phyloP scores from a whole-genome alignment of 805 yeast species.

The Nakazawaea ambrosiae region DNA sequence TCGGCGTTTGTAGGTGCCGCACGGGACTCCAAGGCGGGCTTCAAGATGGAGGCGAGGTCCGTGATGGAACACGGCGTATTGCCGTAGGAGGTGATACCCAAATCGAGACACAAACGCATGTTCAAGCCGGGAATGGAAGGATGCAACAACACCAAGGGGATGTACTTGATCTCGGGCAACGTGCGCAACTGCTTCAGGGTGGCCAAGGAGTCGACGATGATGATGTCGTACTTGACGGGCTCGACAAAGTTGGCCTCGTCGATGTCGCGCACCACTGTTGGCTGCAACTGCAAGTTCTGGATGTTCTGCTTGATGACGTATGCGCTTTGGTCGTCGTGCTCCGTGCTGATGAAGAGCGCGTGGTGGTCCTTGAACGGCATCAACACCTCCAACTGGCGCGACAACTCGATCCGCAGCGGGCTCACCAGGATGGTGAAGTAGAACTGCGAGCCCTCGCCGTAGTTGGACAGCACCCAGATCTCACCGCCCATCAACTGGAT shows the following conservation, averaged over 20 bases:
- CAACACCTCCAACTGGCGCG: slow-evolving; percentile 60
- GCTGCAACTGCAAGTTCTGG: slow-evolving; percentile 49
- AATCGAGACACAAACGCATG: slow-evolving; percentile 74
- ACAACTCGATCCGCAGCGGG: slow-evolving; percentile 56
- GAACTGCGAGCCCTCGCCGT: slow-evolving; percentile 78
- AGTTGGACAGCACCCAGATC: slow-evolving; percentile 81
- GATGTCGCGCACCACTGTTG: slow-evolving; percentile 50
- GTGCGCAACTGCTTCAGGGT: slow-evolving; percentile 63
- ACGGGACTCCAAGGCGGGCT: slow-evolving; percentile 80
- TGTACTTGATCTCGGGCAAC: slow-evolving; percentile 73
- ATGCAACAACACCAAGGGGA: slow-evolving; percentile 74
- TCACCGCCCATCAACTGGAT: slow-evolving; percentile 92
- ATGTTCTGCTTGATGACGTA: slow-evolving; percentile 46
- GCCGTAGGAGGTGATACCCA: slow-evolving; percentile 84
- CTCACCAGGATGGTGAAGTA: slow-evolving; percentile 77
- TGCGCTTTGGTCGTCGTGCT: slow-evolving; percentile 44
- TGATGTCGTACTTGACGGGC: slow-evolving; percentile 66
- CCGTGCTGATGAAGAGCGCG: slow-evolving; percentile 63
- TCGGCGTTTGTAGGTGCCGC: slow-evolving; percentile 76
- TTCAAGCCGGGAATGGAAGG: slow-evolving; percentile 71
- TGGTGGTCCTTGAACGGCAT: slow-evolving; percentile 68
- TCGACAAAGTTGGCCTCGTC: slow-evolving; percentile 50
- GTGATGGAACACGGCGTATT: slow-evolving; percentile 80
- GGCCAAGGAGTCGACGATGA: slow-evolving; percentile 74
- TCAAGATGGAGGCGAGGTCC: slow-evolving; percentile 75